Conservation (phyloP, 139 green algal genomes). For the Chlorella sorokiniana region DNA sequence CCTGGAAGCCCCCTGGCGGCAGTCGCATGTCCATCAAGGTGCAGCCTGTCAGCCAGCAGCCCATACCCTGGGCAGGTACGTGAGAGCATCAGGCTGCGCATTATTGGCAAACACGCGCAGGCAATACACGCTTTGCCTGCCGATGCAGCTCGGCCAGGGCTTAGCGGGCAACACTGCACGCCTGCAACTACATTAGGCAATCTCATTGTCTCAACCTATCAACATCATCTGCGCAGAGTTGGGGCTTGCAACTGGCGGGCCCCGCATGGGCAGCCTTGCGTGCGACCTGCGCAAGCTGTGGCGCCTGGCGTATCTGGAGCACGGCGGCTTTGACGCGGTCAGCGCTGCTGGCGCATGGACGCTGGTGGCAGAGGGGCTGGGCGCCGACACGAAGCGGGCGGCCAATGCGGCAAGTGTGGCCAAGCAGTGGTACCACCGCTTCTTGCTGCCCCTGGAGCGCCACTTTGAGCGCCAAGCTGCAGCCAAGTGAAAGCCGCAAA, state of each 20-base stretch:
- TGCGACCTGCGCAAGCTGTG: constrained; percentile 13
- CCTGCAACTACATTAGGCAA: too few relatives aligned
- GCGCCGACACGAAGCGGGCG: not conserved
- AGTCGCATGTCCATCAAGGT: too few relatives aligned
- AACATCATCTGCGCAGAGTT: not conserved
- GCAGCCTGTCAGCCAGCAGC: too few relatives aligned
- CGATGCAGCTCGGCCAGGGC: too few relatives aligned
- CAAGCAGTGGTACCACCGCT: not conserved
- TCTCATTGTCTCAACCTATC: not conserved
- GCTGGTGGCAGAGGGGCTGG: not conserved
- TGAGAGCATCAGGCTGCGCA: too few relatives aligned
- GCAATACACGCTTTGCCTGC: too few relatives aligned
- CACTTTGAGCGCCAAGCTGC: not conserved
- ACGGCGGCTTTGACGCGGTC: not conserved
- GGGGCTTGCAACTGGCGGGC: not conserved
- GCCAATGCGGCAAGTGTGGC: not conserved
- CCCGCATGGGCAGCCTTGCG: not conserved
- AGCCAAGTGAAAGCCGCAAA: too few relatives aligned
- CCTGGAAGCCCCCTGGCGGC: not conserved
- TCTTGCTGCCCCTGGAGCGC: not conserved
- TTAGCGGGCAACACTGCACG: too few relatives aligned
- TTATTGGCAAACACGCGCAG: too few relatives aligned
- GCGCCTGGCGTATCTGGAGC: not conserved
- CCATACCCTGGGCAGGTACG: too few relatives aligned
- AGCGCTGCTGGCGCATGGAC: not conserved